Evolutionary conservation across 768 basidiomycete species (phyloP), one percentile per base, ranked within the genome.

Genomic region (Psilocybe subaeruginosa): DNA sequence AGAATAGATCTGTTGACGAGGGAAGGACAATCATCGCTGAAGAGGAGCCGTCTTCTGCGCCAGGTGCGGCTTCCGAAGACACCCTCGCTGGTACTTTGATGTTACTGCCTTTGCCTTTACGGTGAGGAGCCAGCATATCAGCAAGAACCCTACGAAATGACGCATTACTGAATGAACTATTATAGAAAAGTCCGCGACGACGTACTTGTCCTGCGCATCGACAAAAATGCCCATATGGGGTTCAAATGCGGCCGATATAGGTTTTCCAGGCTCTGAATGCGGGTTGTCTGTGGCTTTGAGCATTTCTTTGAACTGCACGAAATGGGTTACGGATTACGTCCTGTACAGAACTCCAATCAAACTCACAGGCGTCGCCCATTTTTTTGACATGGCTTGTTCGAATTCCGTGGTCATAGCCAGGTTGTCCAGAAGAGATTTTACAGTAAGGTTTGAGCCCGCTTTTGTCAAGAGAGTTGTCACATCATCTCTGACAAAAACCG

Each of bases 1-100:
- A 97, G 79, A 99, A 99, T 16, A 99, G 77, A 66, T 99, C 96
- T 0, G 96, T 98, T 0, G 96, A 98, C 0, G 93, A 95, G 0
- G 94, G 92, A 7, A 99, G 82, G 0, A 99, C 93, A 2, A 84
- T 77, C n/a, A 83, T 80, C 1, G 85, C 74, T 0, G 85, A 75
- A 29, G 80, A 76, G 2, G 80, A 81, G 11, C 77, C 80, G 30
- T 79, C 75, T 27, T 73, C 73, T 11, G 76, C 54, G 0, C 19
- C 58, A 8, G 60, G 55, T 37, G 52, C n/a, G 33, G 62, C 75
- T 19, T 77, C 73, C 16, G 83, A 68, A 5, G 73, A 70, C 37
- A 78, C 72, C 41, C 78, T 70, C 0, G 5, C 92, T 93, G 23
- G 85, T 17, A 83, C 82, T 63, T 83, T 86, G 9, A 77, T 47